Conservation (phyloP, 176 grass and related monocot species). For the Lolium multiflorum region DNA sequence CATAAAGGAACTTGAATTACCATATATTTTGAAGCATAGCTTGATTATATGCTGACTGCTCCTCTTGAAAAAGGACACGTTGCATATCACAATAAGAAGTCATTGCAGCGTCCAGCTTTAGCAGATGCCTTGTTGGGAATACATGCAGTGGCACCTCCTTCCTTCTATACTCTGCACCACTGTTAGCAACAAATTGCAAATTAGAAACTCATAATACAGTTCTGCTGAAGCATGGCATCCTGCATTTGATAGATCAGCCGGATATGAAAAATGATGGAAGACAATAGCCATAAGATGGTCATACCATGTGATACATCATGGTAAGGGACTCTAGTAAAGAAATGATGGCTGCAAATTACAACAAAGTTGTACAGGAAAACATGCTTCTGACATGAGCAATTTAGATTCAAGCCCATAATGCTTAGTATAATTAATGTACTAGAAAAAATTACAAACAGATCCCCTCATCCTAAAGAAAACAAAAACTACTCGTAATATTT, state of each 20-base stretch:
- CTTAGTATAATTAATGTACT: not conserved
- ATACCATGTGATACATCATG: slow-evolving; percentile 13
- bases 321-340: not conserved
- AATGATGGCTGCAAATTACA: slow-evolving; percentile 1
- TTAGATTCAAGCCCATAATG: not conserved
- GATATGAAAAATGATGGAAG: not conserved
- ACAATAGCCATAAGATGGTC: not conserved
- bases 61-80: slow-evolving; percentile 90
- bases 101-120: slow-evolving; percentile 77
- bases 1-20: slow-evolving; percentile 51
- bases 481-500: slow-evolving; percentile 9
- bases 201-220: slow-evolving; percentile 39
- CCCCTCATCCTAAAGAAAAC: not conserved
- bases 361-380: not conserved
- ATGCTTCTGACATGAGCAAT: not conserved
- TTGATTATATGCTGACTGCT: slow-evolving; percentile 95
- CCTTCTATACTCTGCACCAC: slow-evolving; percentile 90
- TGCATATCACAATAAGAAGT: slow-evolving; percentile 84
- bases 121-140: slow-evolving; percentile 70
- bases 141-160: slow-evolving; percentile 80
- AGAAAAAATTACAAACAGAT: not conserved
- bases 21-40: slow-evolving; percentile 80
- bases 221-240: not conserved
- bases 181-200: slow-evolving; percentile 49
- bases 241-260: not conserved